These are phyloP conservation scores for Stevia rebaudiana DNA, from an alignment of 140 eudicot genomes.

Conservation along the genomic window DNA sequence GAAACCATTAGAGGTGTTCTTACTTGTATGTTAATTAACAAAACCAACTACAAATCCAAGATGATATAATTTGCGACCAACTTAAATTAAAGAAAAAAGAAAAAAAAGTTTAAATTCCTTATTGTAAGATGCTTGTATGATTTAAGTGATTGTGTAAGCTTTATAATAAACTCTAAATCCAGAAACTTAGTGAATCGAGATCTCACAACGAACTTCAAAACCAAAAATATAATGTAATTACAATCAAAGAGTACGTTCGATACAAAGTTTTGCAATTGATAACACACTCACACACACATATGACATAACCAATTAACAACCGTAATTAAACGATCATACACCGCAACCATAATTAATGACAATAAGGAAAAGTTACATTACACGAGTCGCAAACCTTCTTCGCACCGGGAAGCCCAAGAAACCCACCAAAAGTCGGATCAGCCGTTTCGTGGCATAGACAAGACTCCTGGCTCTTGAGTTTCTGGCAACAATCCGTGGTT, in stretches of 20 bases:
- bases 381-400: slow-evolving; percentile 9
- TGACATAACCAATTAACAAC: no score
- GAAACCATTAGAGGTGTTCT: no score
- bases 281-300: not conserved
- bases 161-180: not conserved
- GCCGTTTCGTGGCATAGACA: slow-evolving; percentile 18
- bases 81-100: no score
- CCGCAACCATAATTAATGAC: no score
- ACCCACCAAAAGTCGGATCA: slow-evolving; percentile 32
- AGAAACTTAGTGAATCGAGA: not conserved
- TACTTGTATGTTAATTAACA: no score
- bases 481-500: slow-evolving; percentile 14
- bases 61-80: no score
- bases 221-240: not conserved
- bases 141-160: no score
- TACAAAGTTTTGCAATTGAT: not conserved
- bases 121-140: no score
- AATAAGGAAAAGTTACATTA: slow-evolving; percentile 15
- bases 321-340: no score
- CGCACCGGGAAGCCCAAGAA: slow-evolving; percentile 28
- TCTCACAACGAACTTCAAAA: not conserved
- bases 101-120: no score
- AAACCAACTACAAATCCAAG: no score
- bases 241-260: not conserved
- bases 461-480: slow-evolving; percentile 17